These are phyloP conservation scores for Cyclanthera cordifolia DNA, from an alignment of 306 rosid species.

Conservation along the genomic window DNA sequence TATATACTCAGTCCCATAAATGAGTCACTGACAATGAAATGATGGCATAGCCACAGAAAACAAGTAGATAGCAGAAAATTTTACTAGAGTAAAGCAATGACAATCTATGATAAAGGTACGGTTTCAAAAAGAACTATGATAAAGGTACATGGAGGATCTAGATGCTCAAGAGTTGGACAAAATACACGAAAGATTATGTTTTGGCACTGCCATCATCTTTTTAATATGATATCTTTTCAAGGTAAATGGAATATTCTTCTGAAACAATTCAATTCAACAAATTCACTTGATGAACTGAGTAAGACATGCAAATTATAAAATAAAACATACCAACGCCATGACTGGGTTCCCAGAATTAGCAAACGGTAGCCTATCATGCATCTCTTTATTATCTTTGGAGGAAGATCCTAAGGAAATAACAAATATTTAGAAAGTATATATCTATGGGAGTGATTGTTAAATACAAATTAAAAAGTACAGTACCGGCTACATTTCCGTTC, in stretches of 20 bases:
- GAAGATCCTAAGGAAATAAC: slow-evolving; percentile 34
- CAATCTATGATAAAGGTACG: not conserved
- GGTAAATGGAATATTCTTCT: not conserved
- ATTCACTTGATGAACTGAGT: slow-evolving; percentile 2
- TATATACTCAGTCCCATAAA: not conserved
- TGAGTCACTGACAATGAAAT: not conserved
- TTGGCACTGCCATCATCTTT: no score
- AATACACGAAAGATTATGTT: not conserved
- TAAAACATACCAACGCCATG: slow-evolving; percentile 77
- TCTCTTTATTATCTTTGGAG: slow-evolving; percentile 39
- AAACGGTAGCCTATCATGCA: slow-evolving; percentile 64
- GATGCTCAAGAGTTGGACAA: not conserved
- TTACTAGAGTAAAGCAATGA: not conserved
- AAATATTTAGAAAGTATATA: slow-evolving; percentile 16
- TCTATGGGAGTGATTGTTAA: slow-evolving; percentile 1
- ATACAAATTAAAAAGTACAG: slow-evolving; percentile 14
- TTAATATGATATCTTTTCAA: not conserved
- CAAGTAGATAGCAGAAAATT: not conserved
- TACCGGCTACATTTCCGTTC: slow-evolving; percentile 70
- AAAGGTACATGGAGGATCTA: not conserved
- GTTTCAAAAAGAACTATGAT: not conserved
- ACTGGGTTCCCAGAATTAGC: slow-evolving; percentile 95
- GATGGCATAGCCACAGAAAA: not conserved
- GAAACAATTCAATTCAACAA: slow-evolving; percentile 1
- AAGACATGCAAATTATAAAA: slow-evolving; percentile 17